These are phyloP conservation scores for Cotoneaster glaucophyllus DNA, from an alignment of 306 rosid species.

Conservation along the genomic window DNA sequence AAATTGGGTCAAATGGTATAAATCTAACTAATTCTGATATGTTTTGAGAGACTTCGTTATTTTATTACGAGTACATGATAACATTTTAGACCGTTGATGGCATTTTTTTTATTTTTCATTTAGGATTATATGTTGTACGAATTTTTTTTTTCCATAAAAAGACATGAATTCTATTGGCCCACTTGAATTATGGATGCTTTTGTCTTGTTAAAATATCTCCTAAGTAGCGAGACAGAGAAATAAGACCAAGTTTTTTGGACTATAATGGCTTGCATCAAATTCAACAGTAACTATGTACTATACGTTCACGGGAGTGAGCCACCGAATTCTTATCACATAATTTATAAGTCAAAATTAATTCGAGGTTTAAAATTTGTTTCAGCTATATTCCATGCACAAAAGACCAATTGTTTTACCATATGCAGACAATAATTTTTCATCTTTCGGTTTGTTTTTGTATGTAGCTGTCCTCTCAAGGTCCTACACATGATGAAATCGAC, in stretches of 20 bases:
- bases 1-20: too few relatives aligned
- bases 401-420: background rate
- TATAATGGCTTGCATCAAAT: too few relatives aligned
- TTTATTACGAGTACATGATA: background rate
- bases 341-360: background rate
- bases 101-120: too few relatives aligned
- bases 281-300: background rate
- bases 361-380: background rate
- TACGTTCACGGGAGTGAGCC: conserved; percentile 6
- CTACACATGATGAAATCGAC: conserved; percentile 83
- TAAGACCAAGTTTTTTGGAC: background rate
- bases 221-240: background rate
- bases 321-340: too few relatives aligned
- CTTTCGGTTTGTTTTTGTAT: background rate
- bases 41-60: background rate
- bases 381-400: background rate
- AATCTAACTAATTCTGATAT: too few relatives aligned
- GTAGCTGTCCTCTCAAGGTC: conserved; percentile 73
- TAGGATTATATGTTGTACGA: too few relatives aligned
- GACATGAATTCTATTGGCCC: background rate
- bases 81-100: too few relatives aligned
- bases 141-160: background rate
- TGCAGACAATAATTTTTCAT: background rate
- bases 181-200: background rate
- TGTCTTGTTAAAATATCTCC: background rate